Evolutionary conservation across 768 basidiomycete species (phyloP), one percentile per base, ranked within the genome.

Genomic region (Naganishia vishniacii): DNA sequence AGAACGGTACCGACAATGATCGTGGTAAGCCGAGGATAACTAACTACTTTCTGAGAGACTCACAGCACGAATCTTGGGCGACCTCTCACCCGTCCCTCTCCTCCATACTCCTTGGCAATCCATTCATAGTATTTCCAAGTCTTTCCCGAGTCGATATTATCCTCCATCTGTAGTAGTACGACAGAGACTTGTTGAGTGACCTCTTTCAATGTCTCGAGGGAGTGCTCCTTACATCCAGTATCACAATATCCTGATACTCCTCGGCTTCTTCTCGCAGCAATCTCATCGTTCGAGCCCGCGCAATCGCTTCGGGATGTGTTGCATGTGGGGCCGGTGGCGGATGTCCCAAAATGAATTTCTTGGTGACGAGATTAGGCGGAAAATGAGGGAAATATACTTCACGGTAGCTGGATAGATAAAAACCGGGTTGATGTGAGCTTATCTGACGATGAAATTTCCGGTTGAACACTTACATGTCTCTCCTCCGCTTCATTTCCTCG

Each of bases 61-160:
- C 65, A 78, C 77, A 78, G 72, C 8, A 78, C 76, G 66, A 75
- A 78, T 69, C 75, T 67, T 26, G 77, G 77, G 34, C 73, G 61
- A 12, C 73, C 75, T 63, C 74, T 73, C 26, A 75, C 73, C 42
- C 72, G 69, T 25, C 74, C 75, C 60, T 67, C 62, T 18, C 77
- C 76, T 18, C 62, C 71, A 58, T 73, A 74, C 41, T 71, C 66
- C 31, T 75, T 70, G 0, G 77, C 77, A 15, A 76, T 72, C 75
- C 75, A 78, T 67, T 77, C 73, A 63, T 76, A 75, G 65, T 73
- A 78, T 61, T 73, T 73, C 68, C 76, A 75, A 34, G 76, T 78
- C 65, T 78, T 78, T 20, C 77, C 77, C 20, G 70, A 62, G 68
- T 78, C 76, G 42, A 78, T 76, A 62, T 76, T 74, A 48, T 78